phyloP scores from a whole-genome alignment of 1,139 yeast species.

The Zygoascus sp. region DNA sequence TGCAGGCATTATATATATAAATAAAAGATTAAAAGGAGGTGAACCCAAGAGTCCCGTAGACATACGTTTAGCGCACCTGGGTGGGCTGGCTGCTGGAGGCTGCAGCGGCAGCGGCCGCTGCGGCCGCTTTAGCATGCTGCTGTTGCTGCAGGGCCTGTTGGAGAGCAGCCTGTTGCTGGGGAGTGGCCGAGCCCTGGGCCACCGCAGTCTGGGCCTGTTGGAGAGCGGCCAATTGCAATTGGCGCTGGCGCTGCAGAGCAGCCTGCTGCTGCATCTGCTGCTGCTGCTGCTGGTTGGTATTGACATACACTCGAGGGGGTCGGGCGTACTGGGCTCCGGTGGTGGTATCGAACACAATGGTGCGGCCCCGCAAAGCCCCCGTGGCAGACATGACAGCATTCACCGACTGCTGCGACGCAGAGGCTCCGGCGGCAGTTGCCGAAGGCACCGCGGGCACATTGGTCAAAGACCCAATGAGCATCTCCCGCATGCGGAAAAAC shows the following conservation, averaged over 20 bases:
- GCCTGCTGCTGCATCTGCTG: constrained; percentile 26
- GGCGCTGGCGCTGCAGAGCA: constrained; percentile 17
- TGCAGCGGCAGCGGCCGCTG: background rate
- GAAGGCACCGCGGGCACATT: constrained; percentile 25
- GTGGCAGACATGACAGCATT: constrained; percentile 33
- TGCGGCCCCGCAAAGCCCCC: constrained; percentile 34
- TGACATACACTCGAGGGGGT: constrained; percentile 32
- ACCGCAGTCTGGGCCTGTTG: constrained; percentile 9
- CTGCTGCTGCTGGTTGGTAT: constrained; percentile 22
- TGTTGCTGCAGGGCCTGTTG: constrained; percentile 5
- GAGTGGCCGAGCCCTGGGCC: background rate
- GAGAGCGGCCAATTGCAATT: constrained; percentile 14
- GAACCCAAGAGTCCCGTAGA: too few relatives aligned
- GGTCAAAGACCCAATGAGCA: constrained; percentile 33
- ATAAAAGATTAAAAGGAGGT: too few relatives aligned
- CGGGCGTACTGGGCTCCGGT: constrained; percentile 31
- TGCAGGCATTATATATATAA: too few relatives aligned
- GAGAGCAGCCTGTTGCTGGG: background rate
- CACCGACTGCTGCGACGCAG: constrained; percentile 19
- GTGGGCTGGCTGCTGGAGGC: too few relatives aligned
- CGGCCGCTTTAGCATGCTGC: too few relatives aligned
- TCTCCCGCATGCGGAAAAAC: constrained; percentile 65
- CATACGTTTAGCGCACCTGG: background rate
- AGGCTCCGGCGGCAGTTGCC: constrained; percentile 4
- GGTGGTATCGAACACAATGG: constrained; percentile 32